Base-by-base conservation (phyloP, 2,329 filamentous ascomycete species). In the Moelleriella libera region DNA sequence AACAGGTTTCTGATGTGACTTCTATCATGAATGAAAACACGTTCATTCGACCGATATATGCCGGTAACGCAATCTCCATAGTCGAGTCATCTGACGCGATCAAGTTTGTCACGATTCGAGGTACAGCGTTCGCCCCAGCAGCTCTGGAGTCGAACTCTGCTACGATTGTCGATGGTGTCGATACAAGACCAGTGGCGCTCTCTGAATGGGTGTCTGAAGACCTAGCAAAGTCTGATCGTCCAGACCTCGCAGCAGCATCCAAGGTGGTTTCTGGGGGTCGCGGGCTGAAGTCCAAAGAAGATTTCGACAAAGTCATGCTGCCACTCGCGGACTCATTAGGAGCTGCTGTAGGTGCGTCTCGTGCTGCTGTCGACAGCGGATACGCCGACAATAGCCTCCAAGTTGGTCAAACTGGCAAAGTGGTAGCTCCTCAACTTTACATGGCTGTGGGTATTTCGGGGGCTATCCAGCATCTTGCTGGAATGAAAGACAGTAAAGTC, bases 401-500 rank as follows among this genome's bases (percentile, higher is more conserved):
- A 69, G 90, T 98, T 54, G 92, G 92, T 43, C 92, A 98, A 74
- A 98, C 92, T 11, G 92, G 92, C 60, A 98, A 98, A 78, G 94
- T 97, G 52, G 90, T 98, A 47, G 92, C 92, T 44, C 92, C 92
- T 50, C 83, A 98, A 66, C 72, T 98, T 51, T 98, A 98, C 64
- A 76, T 98, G 56, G 94, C 88, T 47, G 89, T 90, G 10, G 92
- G 92, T 60, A 97, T 98, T 57, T 95, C 88, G 7, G 92, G 92
- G 47, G 92, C 92, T 28, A 98, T 98, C 57, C 92, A 98, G 70
- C 92, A 98, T 73, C 68, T 98, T 68, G 92, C 92, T 32, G 92
- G 92, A 62, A 98, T 98, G 92, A 98, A 98, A 77, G 92, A 98
- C 63, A 96, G 88, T 73, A 98, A 98, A 73, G 92, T 98, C 50